Evolutionary conservation across 306 rosid species (phyloP).

Genomic region (Vigna radiata): DNA sequence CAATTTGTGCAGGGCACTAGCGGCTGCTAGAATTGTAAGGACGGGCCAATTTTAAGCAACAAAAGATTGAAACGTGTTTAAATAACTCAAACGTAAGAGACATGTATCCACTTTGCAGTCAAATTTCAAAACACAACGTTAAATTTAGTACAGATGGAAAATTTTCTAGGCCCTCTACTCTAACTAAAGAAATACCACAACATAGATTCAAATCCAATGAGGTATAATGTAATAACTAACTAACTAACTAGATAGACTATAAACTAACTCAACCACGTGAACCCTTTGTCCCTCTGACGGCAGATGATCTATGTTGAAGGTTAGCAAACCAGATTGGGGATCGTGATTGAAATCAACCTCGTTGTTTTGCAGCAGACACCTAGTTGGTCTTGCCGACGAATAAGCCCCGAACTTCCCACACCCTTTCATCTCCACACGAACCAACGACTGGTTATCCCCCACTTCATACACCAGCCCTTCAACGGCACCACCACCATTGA

Average conservation of each 20-base stretch:
- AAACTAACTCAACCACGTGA: constrained; percentile 62
- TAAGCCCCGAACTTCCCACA: constrained; percentile 81
- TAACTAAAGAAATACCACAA: no score
- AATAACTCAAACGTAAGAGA: neutral
- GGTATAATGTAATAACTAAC: neutral
- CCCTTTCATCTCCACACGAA: constrained; percentile 74
- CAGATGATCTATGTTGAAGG: constrained; percentile 60
- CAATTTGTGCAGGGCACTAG: no score
- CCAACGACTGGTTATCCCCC: constrained; percentile 42
- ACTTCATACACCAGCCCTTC: constrained; percentile 63
- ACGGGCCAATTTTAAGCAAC: neutral
- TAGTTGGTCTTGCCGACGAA: constrained; percentile 66
- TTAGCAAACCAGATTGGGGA: constrained; percentile 60
- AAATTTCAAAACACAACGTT: constrained; percentile 15
- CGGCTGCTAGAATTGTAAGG: no score
- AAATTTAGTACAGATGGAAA: neutral
- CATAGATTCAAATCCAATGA: neutral
- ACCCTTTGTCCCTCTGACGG: constrained; percentile 60
- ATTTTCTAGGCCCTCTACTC: neutral
- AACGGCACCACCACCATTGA: constrained; percentile 84
- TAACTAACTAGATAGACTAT: neutral
- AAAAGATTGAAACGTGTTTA: neutral
- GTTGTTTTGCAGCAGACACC: constrained; percentile 56
- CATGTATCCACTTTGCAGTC: neutral
- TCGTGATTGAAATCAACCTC: constrained; percentile 60